These are phyloP conservation scores for Cladophialophora exuberans DNA, from an alignment of 2,329 filamentous ascomycete species.

Conservation along the genomic window DNA sequence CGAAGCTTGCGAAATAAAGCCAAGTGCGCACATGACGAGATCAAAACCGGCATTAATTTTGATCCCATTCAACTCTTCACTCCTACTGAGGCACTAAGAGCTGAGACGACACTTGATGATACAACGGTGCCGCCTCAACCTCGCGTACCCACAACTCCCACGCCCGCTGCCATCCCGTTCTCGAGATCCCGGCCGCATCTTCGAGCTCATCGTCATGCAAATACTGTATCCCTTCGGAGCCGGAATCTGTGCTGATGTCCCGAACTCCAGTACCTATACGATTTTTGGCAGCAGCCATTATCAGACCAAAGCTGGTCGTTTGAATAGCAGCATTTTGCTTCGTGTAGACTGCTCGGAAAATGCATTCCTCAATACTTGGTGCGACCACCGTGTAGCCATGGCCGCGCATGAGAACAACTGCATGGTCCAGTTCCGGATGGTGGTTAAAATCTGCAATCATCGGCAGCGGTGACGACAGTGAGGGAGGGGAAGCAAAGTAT, in stretches of 20 bases:
- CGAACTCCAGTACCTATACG: neutral
- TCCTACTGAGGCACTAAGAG: too few species aligned
- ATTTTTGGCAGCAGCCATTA: neutral
- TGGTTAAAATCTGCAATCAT: too few species aligned
- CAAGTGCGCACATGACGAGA: too few species aligned
- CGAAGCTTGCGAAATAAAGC: too few species aligned
- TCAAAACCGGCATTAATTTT: too few species aligned
- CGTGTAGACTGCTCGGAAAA: conserved; percentile 50
- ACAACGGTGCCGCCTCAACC: neutral
- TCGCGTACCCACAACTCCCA: conserved; percentile 9
- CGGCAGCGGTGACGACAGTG: neutral
- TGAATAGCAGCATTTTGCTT: conserved; percentile 49
- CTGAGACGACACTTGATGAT: too few species aligned
- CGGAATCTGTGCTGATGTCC: too few species aligned
- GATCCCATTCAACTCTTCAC: too few species aligned
- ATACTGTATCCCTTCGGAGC: too few species aligned
- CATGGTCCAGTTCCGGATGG: conserved; percentile 34
- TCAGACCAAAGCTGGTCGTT: conserved; percentile 38
- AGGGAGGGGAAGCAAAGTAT: conserved; percentile 34
- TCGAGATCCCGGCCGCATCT: neutral
- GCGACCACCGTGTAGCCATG: conserved; percentile 51
- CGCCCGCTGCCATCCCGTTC: neutral
- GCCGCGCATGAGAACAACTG: conserved; percentile 50
- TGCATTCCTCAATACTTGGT: conserved; percentile 43
- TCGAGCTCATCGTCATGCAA: neutral